Percentiles rank a stretch among this genome's conserved stretches.
phyloP scores from a whole-genome alignment of 2,329 filamentous ascomycete genomes.

The Beauveria australis region DNA sequence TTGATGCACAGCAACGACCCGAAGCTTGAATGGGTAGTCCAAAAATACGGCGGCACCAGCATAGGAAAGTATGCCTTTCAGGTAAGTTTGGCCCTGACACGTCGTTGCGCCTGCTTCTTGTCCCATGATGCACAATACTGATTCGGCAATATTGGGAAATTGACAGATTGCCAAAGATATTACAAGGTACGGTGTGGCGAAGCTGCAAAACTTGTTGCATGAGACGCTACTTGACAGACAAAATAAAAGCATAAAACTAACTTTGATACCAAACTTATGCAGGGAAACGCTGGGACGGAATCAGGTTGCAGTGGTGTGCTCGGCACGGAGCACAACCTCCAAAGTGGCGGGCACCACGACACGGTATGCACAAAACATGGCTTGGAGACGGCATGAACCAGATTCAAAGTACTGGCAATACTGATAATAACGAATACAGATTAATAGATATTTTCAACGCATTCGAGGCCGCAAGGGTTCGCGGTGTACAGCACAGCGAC shows the following conservation, averaged over 20 bases:
- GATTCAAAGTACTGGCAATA: too few relatives aligned
- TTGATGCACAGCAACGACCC: background rate
- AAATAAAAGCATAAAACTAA: slow-evolving; percentile 9
- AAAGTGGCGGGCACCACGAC: slow-evolving; percentile 1
- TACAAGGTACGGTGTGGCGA: background rate
- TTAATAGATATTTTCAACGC: background rate
- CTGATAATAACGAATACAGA: background rate
- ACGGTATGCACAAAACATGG: background rate
- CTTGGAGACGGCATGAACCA: too few relatives aligned
- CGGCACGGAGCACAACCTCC: background rate
- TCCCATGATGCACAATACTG: background rate
- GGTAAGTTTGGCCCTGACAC: background rate
- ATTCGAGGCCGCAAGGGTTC: background rate
- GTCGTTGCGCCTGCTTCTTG: background rate
- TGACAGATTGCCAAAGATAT: background rate
- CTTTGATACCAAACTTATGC: background rate
- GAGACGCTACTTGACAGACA: background rate
- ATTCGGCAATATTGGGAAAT: background rate
- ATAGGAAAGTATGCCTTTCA: background rate
- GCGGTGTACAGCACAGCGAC: background rate
- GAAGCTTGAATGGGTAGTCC: background rate
- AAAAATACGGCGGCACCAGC: slow-evolving; percentile 5
- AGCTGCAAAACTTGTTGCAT: background rate
- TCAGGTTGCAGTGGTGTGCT: slow-evolving; percentile 4
- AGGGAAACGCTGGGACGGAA: background rate